Percentiles rank a stretch among this genome's conserved stretches.
Evolutionary conservation across 352 stramenopile species (phyloP).

Genomic region (Phytophthora ramorum): DNA sequence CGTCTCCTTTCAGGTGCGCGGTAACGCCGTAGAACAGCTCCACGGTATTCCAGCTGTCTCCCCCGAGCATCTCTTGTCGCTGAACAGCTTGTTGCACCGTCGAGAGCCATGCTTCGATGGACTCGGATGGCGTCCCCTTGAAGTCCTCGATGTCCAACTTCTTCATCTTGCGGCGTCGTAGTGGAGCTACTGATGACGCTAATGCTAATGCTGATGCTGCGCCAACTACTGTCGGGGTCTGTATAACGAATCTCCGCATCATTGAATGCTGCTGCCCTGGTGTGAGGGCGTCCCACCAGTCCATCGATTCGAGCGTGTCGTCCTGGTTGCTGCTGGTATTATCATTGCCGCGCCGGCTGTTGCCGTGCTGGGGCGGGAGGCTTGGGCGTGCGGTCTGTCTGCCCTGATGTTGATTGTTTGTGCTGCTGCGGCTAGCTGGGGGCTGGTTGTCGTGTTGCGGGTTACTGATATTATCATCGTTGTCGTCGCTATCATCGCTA

Average conservation of each 20-base stretch:
- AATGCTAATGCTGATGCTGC: not conserved
- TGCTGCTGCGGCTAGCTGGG: no score
- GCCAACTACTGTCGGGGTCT: not conserved
- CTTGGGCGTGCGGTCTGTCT: not conserved
- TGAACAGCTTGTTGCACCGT: not conserved
- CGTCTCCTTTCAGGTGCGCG: not conserved
- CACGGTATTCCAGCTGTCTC: not conserved
- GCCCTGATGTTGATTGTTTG: no score
- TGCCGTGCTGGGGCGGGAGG: not conserved
- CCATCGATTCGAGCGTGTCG: not conserved
- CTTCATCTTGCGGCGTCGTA: not conserved
- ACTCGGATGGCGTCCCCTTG: not conserved
- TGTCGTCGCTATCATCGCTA: no score
- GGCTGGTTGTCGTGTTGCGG: no score
- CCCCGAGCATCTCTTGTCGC: not conserved
- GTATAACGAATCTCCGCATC: not conserved
- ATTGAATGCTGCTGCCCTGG: not conserved
- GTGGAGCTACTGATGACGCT: no score
- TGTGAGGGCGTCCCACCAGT: not conserved
- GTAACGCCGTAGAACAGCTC: constrained; percentile 8
- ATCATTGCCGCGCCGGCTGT: not conserved
- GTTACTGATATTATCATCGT: no score
- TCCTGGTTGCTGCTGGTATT: not conserved
- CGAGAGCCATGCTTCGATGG: not conserved
- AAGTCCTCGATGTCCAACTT: not conserved